Evolutionary conservation across 108 stramenopile species (phyloP).

Genomic region (Cyclostephanos tholiformis): DNA sequence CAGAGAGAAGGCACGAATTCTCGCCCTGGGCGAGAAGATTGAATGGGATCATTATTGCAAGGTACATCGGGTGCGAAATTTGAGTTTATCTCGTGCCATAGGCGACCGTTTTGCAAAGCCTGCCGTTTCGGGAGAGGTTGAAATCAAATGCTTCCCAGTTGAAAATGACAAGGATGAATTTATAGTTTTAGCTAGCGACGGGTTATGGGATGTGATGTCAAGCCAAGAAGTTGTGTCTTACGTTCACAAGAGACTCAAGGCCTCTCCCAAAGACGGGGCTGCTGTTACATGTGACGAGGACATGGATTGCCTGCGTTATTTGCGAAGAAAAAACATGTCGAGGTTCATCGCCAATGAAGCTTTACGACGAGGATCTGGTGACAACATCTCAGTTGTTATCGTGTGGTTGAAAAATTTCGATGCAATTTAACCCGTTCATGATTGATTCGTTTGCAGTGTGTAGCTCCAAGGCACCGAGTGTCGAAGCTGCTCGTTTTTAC

Average conservation of each 20-base stretch:
- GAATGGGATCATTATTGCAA: constrained; percentile 61
- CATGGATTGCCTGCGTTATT: constrained; percentile 32
- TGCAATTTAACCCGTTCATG: constrained; percentile 7
- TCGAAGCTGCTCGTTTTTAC: neutral
- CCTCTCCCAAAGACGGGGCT: constrained; percentile 49
- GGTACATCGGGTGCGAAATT: constrained; percentile 71
- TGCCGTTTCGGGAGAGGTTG: constrained; percentile 74
- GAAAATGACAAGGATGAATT: constrained; percentile 50
- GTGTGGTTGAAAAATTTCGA: constrained; percentile 69
- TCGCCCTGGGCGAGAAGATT: constrained; percentile 63
- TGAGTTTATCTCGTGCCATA: constrained; percentile 78
- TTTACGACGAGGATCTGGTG: constrained; percentile 74
- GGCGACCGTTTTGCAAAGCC: constrained; percentile 79
- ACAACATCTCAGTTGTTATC: constrained; percentile 85
- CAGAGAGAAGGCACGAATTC: constrained; percentile 64
- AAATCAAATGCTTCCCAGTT: constrained; percentile 58
- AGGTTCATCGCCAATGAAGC: constrained; percentile 77
- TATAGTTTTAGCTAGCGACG: constrained; percentile 87
- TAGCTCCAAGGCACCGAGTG: neutral
- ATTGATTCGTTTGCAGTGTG: neutral
- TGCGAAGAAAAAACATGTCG: constrained; percentile 65
- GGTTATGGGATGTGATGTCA: constrained; percentile 97
- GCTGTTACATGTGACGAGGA: constrained; percentile 39
- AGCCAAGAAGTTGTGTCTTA: constrained; percentile 93
- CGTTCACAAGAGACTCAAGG: constrained; percentile 60